phyloP scores from a whole-genome alignment of 306 rosid genomes.

The Glycine latifolia region DNA sequence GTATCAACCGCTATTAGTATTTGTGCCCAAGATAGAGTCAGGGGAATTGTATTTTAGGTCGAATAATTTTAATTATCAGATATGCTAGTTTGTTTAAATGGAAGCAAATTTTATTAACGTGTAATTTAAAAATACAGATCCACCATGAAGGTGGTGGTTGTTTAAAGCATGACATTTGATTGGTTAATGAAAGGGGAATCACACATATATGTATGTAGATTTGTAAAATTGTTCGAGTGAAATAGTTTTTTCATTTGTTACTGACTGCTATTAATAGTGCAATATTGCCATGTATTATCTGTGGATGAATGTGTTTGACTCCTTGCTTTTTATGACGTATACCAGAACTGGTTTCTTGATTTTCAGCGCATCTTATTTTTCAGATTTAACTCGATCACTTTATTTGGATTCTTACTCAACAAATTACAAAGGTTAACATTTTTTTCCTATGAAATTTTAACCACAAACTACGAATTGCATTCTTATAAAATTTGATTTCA shows the following conservation, averaged over 20 bases:
- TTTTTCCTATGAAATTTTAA: no score
- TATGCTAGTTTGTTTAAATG: no score
- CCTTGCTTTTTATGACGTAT: slow-evolving; percentile 25
- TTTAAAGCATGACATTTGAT: background rate
- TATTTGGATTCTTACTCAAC: background rate
- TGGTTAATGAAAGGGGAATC: background rate
- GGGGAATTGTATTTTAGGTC: background rate
- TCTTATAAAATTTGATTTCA: background rate
- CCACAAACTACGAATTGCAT: no score
- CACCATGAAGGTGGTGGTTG: background rate
- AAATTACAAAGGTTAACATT: background rate
- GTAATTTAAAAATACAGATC: background rate
- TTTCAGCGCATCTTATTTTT: no score
- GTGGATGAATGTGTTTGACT: slow-evolving; percentile 36
- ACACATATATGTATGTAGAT: background rate
- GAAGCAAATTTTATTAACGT: background rate
- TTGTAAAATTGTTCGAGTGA: background rate
- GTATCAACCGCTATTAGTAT: no score
- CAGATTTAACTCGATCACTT: background rate
- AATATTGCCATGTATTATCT: background rate
- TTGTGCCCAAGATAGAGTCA: no score
- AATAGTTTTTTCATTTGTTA: background rate
- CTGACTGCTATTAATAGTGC: background rate
- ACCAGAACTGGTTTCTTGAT: slow-evolving; percentile 18
- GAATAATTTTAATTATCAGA: no score